Base-by-base conservation (phyloP, 306 rosid species). In the Dalbergia cochinchinensis region DNA sequence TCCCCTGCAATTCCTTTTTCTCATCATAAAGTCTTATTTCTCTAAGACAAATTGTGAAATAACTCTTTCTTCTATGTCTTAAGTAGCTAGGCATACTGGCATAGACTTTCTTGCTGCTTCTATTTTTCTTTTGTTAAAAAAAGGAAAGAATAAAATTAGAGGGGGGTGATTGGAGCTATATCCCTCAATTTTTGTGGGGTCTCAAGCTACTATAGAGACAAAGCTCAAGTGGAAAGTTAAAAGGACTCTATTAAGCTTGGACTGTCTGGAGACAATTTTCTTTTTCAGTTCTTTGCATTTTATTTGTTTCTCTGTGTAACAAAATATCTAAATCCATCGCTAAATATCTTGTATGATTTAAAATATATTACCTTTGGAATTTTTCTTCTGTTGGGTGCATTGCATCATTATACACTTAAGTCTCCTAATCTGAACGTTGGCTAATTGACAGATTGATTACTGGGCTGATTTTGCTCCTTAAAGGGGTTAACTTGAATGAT, bases 381-480 rank as follows among this genome's bases (percentile, higher is more conserved):
- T 34, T 37, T 50, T 33, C 61, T 71, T 64, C 77, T 41, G 19
- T 41, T 48, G 45, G 67, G 41, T 48, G 65, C 80, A 16, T 60
- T 60, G 75, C 57, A 20, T 65, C 65, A 31, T 44, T 42, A 61
- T n/a, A 63, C 45, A 26, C 31, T 26, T 10, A 31, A 14, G 57
- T 26, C 47, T 75, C 59, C 79, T 69, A 65, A 61, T 84, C 78
- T 34, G n/a, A 74, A 45, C 22, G 70, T 60, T 79, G 48, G 50
- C 37, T 67, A 63, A 59, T 82, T 86, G 68, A 59, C 87, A 93
- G 96, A 65, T 71, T 78, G 80, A 59, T 87, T 5, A 69, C 80
- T 50, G 97, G 93, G 44, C 18, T 84, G 71, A 18, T 93, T 80
- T 19, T 80, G 44, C 96, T 93, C 60, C 80, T 93, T 48, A 83